These are phyloP conservation scores for Apiospora saccharicola DNA, from an alignment of 2,329 filamentous ascomycete species.

Conservation along the genomic window DNA sequence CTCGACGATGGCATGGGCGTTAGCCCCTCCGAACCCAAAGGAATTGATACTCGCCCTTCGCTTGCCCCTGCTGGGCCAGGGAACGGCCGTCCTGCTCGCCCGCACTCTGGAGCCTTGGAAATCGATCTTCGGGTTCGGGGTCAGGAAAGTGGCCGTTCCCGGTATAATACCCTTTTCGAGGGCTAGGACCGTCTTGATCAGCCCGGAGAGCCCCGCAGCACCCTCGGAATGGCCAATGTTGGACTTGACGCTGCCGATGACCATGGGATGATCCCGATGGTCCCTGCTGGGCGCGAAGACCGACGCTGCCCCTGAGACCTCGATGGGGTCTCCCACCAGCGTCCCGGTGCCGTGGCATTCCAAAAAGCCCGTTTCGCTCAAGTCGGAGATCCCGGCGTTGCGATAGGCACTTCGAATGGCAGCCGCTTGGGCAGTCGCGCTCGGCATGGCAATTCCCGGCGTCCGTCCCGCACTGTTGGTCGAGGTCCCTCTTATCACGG, in stretches of 20 bases:
- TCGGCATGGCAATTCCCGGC: background rate
- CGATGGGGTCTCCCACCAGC: conserved; percentile 42
- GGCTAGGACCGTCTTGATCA: conserved; percentile 42
- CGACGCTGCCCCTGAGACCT: conserved; percentile 42
- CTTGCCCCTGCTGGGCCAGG: conserved; percentile 34
- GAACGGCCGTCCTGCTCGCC: conserved; percentile 28
- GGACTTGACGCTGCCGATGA: conserved; percentile 34
- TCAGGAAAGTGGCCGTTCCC: conserved; percentile 34
- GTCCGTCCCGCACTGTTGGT: background rate
- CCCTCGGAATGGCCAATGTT: conserved; percentile 45
- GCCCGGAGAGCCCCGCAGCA: conserved; percentile 36
- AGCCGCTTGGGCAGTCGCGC: background rate
- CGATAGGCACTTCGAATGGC: background rate
- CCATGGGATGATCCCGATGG: background rate
- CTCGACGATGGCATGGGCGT: background rate
- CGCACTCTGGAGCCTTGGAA: conserved; percentile 30
- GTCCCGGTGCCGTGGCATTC: conserved; percentile 13
- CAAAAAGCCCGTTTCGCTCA: background rate
- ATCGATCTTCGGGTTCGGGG: conserved; percentile 35
- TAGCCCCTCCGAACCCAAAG: background rate
- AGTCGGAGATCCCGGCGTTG: conserved; percentile 30
- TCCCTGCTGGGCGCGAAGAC: conserved; percentile 35
- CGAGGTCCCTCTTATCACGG: background rate
- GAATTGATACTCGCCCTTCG: background rate
- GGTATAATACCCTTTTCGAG: conserved; percentile 42